Conservation (phyloP, 192 early-diverging fungal species). For the Rhizoclosmatium sp. region DNA sequence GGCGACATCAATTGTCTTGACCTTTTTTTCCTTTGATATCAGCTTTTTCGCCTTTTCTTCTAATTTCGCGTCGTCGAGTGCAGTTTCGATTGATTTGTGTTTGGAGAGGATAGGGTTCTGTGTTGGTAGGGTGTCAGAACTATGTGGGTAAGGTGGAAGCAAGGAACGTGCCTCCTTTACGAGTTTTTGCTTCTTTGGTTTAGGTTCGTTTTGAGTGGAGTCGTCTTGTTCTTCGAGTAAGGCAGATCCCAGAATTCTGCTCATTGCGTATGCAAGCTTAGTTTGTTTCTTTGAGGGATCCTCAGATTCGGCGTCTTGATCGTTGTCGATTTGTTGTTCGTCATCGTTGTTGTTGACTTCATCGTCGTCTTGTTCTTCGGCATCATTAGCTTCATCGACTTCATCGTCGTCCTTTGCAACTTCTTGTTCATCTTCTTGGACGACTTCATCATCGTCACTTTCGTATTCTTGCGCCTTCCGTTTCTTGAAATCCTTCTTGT, state of each 20-base stretch:
- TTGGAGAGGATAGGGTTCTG: conserved; percentile 82
- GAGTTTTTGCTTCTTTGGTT: not conserved
- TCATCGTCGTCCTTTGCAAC: conserved; percentile 48
- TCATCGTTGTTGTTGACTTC: conserved; percentile 50
- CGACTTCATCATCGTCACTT: conserved; percentile 48
- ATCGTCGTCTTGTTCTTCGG: conserved; percentile 50
- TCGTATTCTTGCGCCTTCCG: conserved; percentile 4
- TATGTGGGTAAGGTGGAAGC: too few species aligned
- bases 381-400: conserved; percentile 35
- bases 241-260: conserved; percentile 67
- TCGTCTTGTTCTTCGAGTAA: not conserved
- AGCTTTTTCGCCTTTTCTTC: conserved; percentile 84
- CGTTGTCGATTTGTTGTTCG: conserved; percentile 39
- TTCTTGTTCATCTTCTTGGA: conserved; percentile 37
- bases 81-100: conserved; percentile 80
- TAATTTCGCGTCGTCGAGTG: conserved; percentile 83
- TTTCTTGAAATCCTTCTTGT: not conserved
- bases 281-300: conserved; percentile 57
- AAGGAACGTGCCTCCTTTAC: not conserved
- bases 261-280: conserved; percentile 73
- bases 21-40: conserved; percentile 75
- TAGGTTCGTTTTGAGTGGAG: not conserved
- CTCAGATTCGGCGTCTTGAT: not conserved
- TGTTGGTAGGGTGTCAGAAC: too few species aligned
- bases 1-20: conserved; percentile 65